Percentiles rank a stretch among this genome's conserved stretches.
These are phyloP conservation scores for Kodamaea derodonti DNA, from an alignment of 1,139 yeast species.

Conservation along the genomic window DNA sequence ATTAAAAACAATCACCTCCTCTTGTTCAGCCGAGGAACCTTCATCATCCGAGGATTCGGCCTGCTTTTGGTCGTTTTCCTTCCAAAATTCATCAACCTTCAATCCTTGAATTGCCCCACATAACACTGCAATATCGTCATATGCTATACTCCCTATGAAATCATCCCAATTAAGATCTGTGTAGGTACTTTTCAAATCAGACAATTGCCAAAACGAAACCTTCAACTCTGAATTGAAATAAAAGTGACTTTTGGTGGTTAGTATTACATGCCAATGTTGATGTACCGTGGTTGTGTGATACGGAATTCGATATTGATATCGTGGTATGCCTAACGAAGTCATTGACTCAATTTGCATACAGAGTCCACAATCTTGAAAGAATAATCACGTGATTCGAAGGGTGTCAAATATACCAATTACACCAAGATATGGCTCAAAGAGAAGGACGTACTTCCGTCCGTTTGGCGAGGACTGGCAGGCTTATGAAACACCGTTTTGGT, in stretches of 20 bases:
- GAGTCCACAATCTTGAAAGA: too few relatives aligned
- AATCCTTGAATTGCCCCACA: conserved; percentile 5
- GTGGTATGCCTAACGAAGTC: conserved; percentile 8
- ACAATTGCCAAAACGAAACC: conserved; percentile 33
- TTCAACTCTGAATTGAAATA: conserved; percentile 23
- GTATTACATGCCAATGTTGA: conserved; percentile 26
- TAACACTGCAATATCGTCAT: conserved; percentile 19
- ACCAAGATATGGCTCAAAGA: too few relatives aligned
- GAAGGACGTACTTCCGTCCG: too few relatives aligned
- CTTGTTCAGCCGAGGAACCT: conserved; percentile 7
- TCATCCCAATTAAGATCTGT: conserved; percentile 14
- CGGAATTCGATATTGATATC: conserved; percentile 19
- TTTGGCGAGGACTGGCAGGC: too few relatives aligned
- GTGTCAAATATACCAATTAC: too few relatives aligned
- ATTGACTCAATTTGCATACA: too few relatives aligned
- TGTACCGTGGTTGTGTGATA: conserved; percentile 6
- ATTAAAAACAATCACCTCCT: conserved; percentile 6
- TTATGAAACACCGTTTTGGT: too few relatives aligned
- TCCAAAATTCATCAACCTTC: conserved; percentile 1
- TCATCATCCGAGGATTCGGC: conserved; percentile 5
- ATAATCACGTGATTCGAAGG: too few relatives aligned
- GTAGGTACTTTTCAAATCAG: conserved; percentile 18
- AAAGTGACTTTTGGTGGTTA: conserved; percentile 30
- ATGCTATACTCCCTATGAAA: conserved; percentile 21
- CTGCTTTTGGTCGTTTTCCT: conserved; percentile 3